Base-by-base conservation (phyloP, 2,329 filamentous ascomycete species). In the Fusarium newnesense region DNA sequence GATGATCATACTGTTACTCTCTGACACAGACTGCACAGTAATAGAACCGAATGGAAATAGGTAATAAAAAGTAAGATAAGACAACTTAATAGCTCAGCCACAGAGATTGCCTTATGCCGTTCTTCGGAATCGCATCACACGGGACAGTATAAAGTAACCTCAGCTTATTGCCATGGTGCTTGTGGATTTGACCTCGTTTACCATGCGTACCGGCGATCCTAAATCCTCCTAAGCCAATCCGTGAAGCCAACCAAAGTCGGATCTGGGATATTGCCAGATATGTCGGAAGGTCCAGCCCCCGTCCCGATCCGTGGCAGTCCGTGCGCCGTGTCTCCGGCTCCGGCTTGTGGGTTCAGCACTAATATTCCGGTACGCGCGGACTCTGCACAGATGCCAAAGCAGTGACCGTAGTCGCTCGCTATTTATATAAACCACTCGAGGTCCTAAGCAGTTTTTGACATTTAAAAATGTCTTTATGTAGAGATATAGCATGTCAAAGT, bases 151-250 rank as follows among this genome's bases (percentile, higher is more conserved):
- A 15, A 3, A 34, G 1, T 15, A 7, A 1, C 15, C 5, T 18
- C 15, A 10, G 21, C 2, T 12, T 32, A 15, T 2, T 12, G 4
- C n/a, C 18, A 9, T n/a, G 13, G 0, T 32, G 2, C 21, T 32
- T 10, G 5, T n/a, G 4, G 15, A 2, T n/a, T n/a, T 32, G 21
- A 5, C 10, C 7, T 18, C 7, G 4, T 26, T 4, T 9, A 36
- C 9, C 34, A 18, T 36, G 34, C 2, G 16, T 26, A 26, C 5
- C 13, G 1, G n/a, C 15, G 5, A 16, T 43, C 9, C 15, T 36
- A 9, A 9, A 18, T 36, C 9, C 9, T 9, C 9, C 9, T 1
- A 9, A 36, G 16, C 9, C 34, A 36, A 9, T 9, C 9, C 1
- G 28, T n/a, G 3, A 32, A 24, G 15, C 4, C 2, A 15, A 18